Evolutionary conservation across 345 rosid genomes (phyloP).

Genomic region (Citrus maxima): DNA sequence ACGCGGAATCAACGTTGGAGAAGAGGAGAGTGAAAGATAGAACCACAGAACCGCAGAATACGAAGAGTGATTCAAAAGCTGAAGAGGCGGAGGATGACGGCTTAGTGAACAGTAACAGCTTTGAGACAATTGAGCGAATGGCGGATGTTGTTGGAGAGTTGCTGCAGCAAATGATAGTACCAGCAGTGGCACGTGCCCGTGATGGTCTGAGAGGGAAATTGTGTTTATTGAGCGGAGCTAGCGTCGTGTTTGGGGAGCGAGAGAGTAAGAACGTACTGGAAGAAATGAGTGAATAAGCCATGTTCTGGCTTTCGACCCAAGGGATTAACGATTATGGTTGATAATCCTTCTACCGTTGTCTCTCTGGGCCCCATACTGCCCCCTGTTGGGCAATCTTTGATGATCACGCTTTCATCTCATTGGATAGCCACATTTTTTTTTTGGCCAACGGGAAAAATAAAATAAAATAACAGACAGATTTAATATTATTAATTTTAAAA

Average conservation of each 20-base stretch:
- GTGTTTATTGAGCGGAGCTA: slow-evolving; percentile 12
- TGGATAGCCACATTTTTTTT: neutral
- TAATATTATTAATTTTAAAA: too few species aligned
- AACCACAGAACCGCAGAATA: slow-evolving; percentile 66
- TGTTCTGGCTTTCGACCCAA: slow-evolving; percentile 13
- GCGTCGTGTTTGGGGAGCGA: slow-evolving; percentile 37
- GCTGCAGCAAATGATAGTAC: slow-evolving; percentile 8
- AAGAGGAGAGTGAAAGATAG: slow-evolving; percentile 58
- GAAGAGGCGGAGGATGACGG: slow-evolving; percentile 12
- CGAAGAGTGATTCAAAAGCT: slow-evolving; percentile 42
- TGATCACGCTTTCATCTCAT: neutral
- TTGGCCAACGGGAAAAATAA: neutral
- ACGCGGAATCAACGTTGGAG: slow-evolving; percentile 51
- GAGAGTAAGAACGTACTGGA: slow-evolving; percentile 35
- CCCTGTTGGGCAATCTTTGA: neutral
- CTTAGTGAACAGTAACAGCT: neutral
- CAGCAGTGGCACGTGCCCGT: neutral
- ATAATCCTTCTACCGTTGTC: neutral
- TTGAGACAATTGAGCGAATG: neutral
- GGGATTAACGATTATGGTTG: neutral
- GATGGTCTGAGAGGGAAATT: slow-evolving; percentile 19
- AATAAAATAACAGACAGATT: too few species aligned
- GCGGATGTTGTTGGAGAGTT: neutral
- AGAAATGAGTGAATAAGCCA: slow-evolving; percentile 60
- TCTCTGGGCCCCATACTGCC: neutral